These are phyloP conservation scores for Diaporthe citriasiana DNA, from an alignment of 2,329 filamentous ascomycete species.

Conservation along the genomic window DNA sequence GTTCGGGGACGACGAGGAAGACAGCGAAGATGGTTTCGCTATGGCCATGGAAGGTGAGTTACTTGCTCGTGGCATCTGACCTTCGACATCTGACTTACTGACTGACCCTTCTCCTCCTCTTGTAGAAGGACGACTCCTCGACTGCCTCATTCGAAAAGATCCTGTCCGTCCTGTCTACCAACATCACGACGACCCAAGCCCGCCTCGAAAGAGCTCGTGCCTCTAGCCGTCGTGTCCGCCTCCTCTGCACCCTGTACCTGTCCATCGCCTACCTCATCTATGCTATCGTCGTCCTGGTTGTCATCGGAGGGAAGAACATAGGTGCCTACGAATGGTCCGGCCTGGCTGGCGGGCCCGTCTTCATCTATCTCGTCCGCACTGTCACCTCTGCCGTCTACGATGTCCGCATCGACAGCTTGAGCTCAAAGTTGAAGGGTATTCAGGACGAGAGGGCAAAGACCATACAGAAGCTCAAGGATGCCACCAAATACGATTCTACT, in stretches of 20 bases:
- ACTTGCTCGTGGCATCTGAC: neutral
- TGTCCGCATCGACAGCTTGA: constrained; percentile 81
- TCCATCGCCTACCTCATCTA: constrained; percentile 92
- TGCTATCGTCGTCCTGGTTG: constrained; percentile 83
- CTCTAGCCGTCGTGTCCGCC: constrained; percentile 82
- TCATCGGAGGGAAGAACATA: constrained; percentile 87
- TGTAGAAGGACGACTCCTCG: constrained; percentile 77
- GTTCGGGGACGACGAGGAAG: neutral
- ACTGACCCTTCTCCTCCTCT: constrained; percentile 26
- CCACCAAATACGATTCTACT: constrained; percentile 96
- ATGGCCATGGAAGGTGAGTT: constrained; percentile 85
- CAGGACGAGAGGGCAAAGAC: constrained; percentile 86
- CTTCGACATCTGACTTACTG: constrained; percentile 24
- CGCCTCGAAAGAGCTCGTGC: constrained; percentile 81
- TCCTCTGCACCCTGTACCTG: constrained; percentile 91
- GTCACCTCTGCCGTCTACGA: constrained; percentile 80
- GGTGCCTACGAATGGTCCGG: constrained; percentile 82
- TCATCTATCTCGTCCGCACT: constrained; percentile 84
- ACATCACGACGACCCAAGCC: constrained; percentile 82
- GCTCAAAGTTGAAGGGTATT: constrained; percentile 78
- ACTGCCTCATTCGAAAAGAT: constrained; percentile 94
- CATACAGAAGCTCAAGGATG: constrained; percentile 93
- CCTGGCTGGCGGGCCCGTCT: constrained; percentile 81
- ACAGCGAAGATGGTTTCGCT: constrained; percentile 78
- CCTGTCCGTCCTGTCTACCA: constrained; percentile 83